A percentile compares a stretch with the other conserved stretches of the same genome.
Conservation (phyloP, 2,329 filamentous ascomycete genomes). For the Fusarium sp. region DNA sequence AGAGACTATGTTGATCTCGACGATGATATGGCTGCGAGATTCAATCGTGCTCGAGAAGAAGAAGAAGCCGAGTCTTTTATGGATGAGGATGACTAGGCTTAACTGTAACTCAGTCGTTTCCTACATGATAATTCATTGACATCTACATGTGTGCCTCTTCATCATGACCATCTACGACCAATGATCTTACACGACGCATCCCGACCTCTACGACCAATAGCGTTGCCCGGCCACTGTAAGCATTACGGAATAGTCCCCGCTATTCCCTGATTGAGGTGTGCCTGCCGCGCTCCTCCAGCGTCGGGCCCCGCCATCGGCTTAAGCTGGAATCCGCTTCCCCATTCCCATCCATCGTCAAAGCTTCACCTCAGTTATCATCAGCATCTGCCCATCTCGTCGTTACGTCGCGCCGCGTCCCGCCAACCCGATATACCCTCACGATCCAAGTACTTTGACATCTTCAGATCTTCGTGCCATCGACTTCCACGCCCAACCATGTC, state of each 20-base stretch:
- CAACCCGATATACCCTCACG: not conserved
- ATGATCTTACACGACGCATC: constrained; percentile 43
- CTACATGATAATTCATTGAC: not conserved
- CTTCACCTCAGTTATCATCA: constrained; percentile 18
- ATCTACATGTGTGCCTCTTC: not conserved
- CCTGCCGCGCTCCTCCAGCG: not conserved
- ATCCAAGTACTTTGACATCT: not conserved
- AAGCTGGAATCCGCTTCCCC: constrained; percentile 32
- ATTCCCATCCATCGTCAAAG: constrained; percentile 23
- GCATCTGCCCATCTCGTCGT: not conserved
- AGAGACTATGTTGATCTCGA: constrained; percentile 46
- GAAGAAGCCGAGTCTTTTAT: not conserved
- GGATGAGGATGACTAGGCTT: not conserved
- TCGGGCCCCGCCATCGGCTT: constrained; percentile 26
- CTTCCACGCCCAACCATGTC: constrained; percentile 44
- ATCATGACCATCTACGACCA: constrained; percentile 22
- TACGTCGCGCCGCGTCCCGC: not conserved
- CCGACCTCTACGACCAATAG: constrained; percentile 16
- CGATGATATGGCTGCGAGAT: constrained; percentile 34
- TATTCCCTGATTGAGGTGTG: not conserved
- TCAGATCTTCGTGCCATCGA: not conserved
- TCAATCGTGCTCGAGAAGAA: not conserved
- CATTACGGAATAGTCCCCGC: constrained; percentile 2
- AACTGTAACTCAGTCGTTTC: not conserved
- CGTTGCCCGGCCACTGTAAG: constrained; percentile 4